Evolutionary conservation across 345 rosid genomes (phyloP).

Genomic region (Bruguiera parviflora): DNA sequence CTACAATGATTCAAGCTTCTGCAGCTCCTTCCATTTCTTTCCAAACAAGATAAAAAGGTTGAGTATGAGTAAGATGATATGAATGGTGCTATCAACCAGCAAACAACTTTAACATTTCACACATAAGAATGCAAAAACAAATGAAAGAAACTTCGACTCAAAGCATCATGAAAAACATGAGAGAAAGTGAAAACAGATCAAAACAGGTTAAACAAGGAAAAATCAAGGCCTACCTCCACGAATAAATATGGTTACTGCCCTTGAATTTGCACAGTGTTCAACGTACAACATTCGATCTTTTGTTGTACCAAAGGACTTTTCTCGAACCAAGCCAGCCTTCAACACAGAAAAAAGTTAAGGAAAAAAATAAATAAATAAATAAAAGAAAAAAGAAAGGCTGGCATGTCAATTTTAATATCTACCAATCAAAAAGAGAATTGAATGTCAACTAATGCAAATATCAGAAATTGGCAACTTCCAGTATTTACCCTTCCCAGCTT

Average conservation of each 20-base stretch:
- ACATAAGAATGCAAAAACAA: not conserved
- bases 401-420: not conserved
- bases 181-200: not conserved
- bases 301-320: conserved; percentile 75
- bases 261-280: conserved; percentile 79
- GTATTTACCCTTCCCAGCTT: conserved; percentile 77
- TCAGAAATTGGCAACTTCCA: not conserved
- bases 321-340: conserved; percentile 85
- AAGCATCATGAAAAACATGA: not conserved
- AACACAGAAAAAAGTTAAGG: conserved; percentile 1
- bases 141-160: not conserved
- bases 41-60: too few relatives aligned
- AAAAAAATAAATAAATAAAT: not conserved
- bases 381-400: not conserved
- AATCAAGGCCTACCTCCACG: conserved; percentile 69
- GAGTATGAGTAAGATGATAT: not conserved
- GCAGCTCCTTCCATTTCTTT: too few relatives aligned
- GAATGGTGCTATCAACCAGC: not conserved
- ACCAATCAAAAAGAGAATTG: not conserved
- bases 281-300: conserved; percentile 76
- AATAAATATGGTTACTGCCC: conserved; percentile 81
- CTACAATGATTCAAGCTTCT: too few relatives aligned
- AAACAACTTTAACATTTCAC: not conserved
- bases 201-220: not conserved
- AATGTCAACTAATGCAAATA: not conserved